These are phyloP conservation scores for Rosa persica DNA, from an alignment of 306 rosid genomes.

Conservation along the genomic window DNA sequence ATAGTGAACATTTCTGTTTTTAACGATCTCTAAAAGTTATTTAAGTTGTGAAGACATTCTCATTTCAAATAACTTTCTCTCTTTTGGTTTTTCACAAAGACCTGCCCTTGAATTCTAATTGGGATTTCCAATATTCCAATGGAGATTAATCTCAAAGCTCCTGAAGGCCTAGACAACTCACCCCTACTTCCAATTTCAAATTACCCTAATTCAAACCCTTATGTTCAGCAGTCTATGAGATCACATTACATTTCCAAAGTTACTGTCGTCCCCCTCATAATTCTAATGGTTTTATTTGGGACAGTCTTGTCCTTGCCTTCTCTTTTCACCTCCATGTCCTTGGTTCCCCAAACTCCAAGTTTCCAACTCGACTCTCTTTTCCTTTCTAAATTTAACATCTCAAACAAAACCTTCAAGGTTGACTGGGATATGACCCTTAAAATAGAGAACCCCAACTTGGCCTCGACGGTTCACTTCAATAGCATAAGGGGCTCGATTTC, in stretches of 20 bases:
- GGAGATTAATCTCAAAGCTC: background rate
- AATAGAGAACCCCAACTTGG: constrained; percentile 8
- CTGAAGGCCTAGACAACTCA: background rate
- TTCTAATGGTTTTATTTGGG: background rate
- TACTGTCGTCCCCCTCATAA: background rate
- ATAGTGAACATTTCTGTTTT: too few species aligned
- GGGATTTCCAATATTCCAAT: background rate
- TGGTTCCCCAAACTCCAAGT: background rate
- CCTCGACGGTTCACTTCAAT: background rate
- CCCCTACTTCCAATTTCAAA: background rate
- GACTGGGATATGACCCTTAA: background rate
- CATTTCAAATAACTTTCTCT: too few species aligned
- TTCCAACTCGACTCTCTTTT: background rate
- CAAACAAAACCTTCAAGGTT: background rate
- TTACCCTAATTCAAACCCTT: background rate
- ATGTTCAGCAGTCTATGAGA: background rate
- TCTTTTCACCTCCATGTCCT: background rate
- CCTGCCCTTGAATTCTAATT: background rate
- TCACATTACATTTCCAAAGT: background rate
- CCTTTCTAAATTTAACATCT: background rate
- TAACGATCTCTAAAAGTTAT: background rate
- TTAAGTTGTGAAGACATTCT: too few species aligned
- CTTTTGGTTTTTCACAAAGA: too few species aligned
- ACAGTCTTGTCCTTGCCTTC: background rate
- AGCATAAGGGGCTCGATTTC: background rate